Base-by-base conservation (phyloP, 2,329 filamentous ascomycete species). In the Trichoderma sp. region DNA sequence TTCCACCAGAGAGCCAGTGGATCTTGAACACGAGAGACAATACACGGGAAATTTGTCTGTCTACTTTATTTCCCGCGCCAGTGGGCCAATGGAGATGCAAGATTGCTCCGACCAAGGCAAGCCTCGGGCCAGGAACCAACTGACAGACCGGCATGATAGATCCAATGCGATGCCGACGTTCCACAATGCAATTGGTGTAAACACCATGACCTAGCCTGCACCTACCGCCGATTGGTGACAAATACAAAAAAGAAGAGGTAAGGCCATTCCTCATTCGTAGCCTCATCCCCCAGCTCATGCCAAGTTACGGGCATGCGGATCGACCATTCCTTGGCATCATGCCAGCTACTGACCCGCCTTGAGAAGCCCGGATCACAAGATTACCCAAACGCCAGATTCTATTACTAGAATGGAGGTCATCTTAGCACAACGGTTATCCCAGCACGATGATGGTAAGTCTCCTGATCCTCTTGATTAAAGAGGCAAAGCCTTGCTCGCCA, bases 111-210 rank as follows among this genome's bases (percentile, higher is more conserved):
- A 51, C 12, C n/a, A 51, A 51, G 43, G n/a, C 43, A 51, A 51
- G 43, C 1, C 43, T n/a, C n/a, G n/a, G 8, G 43, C n/a, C 43
- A 12, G 15, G 9, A 43, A 18, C 8, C 11, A 39, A 7, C 24
- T 43, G 36, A 63, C 36, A 28, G 32, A 5, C 9, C 11, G 61
- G 11, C 32, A n/a, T n/a, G 26, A 47, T 11, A 63, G 61, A 63
- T 63, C 32, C 61, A 47, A 63, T 63, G 61, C 26, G 61, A 63
- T 63, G 61, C 61, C 61, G 61, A 63, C 2, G 61, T 63, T 63
- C 36, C 61, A n/a, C 61, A 63, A 63, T 63, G 61, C 61, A 63
- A 63, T 21, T 63, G 61, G 61, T 63, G 61, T 24, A 47, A 36
- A 26, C 34, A 63, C 26, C 61, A 47, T n/a, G 36, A 63, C 18